These are phyloP conservation scores for Canavalia ensiformis DNA, from an alignment of 306 rosid species.

Conservation along the genomic window DNA sequence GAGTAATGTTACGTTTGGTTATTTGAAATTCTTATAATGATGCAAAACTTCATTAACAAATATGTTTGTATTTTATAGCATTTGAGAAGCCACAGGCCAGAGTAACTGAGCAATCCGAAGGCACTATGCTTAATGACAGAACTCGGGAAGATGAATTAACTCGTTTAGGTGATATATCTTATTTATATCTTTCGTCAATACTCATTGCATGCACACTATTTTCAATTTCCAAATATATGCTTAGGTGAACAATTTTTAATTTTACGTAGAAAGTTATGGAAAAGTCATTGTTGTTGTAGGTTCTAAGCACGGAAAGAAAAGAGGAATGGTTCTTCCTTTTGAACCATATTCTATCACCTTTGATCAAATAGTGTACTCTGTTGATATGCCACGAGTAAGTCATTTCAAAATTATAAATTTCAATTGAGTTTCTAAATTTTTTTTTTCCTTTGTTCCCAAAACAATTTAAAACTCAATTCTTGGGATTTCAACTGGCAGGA, in stretches of 20 bases:
- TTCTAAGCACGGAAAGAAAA: constrained; percentile 39
- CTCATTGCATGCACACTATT: neutral
- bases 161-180: constrained; percentile 45
- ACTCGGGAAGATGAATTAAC: constrained; percentile 41
- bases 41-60: constrained; percentile 10
- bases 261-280: constrained; percentile 47
- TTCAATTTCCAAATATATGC: neutral
- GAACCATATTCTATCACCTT: constrained; percentile 65
- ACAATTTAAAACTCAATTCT: neutral
- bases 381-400: constrained; percentile 70
- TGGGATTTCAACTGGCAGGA: constrained; percentile 51
- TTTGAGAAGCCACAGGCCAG: constrained; percentile 49
- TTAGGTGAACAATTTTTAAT: neutral
- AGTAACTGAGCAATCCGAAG: constrained; percentile 49
- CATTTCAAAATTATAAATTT: neutral
- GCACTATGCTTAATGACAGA: constrained; percentile 24
- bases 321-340: constrained; percentile 78
- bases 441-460: neutral
- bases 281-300: constrained; percentile 18
- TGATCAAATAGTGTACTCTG: constrained; percentile 62
- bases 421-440: neutral
- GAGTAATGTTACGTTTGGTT: constrained; percentile 47
- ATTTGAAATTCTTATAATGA: constrained; percentile 8
- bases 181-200: constrained; percentile 18
- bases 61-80: constrained; percentile 50